phyloP scores from a whole-genome alignment of 148 eudicot genomes.

The Arctostaphylos glauca region DNA sequence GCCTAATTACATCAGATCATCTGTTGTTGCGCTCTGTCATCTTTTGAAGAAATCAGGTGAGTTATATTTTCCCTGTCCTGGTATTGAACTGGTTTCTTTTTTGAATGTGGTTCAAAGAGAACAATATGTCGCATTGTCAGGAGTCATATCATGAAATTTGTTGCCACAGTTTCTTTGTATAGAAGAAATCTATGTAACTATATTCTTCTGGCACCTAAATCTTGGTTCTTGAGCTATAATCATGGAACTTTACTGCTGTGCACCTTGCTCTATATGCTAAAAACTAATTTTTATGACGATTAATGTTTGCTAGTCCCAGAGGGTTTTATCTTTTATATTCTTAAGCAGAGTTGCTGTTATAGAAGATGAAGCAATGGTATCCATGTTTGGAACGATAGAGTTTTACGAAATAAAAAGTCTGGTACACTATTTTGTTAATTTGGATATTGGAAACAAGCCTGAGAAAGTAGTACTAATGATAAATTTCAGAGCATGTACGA shows the following conservation, averaged over 20 bases:
- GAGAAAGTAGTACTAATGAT: neutral
- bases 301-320: neutral
- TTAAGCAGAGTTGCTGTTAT: neutral
- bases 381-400: neutral
- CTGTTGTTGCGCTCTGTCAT: constrained; percentile 60
- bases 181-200: neutral
- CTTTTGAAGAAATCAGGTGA: constrained; percentile 70
- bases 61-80: constrained; percentile 16
- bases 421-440: neutral
- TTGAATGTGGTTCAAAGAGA: neutral
- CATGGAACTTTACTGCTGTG: neutral
- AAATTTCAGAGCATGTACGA: neutral
- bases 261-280: neutral
- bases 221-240: constrained; percentile 1
- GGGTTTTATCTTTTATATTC: no score
- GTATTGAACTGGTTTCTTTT: neutral
- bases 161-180: neutral
- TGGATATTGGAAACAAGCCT: neutral
- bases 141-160: neutral
- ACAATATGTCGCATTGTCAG: neutral
- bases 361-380: neutral
- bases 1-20: constrained; percentile 44
- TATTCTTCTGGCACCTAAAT: neutral
- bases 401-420: neutral
- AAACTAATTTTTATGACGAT: neutral